Evolutionary conservation across 2,329 filamentous ascomycete species (phyloP), one percentile per base, ranked within the genome.

Genomic region (Colletotrichum eleusines): DNA sequence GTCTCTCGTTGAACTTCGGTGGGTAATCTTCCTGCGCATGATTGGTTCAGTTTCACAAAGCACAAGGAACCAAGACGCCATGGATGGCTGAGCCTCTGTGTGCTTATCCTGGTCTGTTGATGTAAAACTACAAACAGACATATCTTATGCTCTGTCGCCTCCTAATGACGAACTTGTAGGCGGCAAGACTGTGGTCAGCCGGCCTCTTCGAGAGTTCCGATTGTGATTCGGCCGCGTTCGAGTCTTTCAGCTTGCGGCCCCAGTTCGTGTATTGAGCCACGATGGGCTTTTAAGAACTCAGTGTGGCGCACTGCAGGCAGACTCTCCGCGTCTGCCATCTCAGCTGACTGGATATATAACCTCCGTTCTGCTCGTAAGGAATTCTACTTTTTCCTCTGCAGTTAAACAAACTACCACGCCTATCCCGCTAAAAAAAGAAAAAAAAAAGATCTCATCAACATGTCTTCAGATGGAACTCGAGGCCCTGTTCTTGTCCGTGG

Each of bases 381-480:
- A 55, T 38, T 2, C 3, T 5, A 4, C 1, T 9, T 2, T 42
- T 42, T n/a, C 2, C 8, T 20, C 23, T 42, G 16, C 16, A 42
- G 6, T 44, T 9, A 11, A 31, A 5, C 16, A 14, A 23, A 38
- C 1, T 12, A 50, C 14, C n/a, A 9, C 3, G 50, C 2, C n/a
- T 35, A 12, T 20, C 31, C 35, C 2, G 20, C 2, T 20, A 5
- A 12, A 31, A 26, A 16, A 16, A 5, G 7, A 12, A 31, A 26
- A 16, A 16, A 5, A 12, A 31, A 26, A 16, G 4, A 23, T 26
- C 20, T 38, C 16, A 26, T 61, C 23, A 66, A 42, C 0, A 71
- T 71, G 64, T 71, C 68, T 42, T 71, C 68, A 2, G 68, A 71
- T 38, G 68, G 68, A 18, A 71, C 64, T 3, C 54, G 33, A 12